Conservation (phyloP, 257 asterid species). For the Eucommia ulmoides region DNA sequence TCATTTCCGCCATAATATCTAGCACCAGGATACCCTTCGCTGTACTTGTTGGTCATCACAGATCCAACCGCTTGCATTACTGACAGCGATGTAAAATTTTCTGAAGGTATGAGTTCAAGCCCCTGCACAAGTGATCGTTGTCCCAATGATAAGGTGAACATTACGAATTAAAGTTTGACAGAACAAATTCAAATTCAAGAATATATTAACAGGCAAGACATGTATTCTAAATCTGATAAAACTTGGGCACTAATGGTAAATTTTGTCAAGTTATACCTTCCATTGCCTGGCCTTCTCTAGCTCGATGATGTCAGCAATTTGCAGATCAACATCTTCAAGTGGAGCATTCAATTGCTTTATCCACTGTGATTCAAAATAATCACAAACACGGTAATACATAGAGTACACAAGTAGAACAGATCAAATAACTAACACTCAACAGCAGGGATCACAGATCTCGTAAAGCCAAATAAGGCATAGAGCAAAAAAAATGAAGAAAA, state of each 20-base stretch:
- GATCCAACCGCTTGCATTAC: constrained; percentile 97
- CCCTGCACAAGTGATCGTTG: neutral
- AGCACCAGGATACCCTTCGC: constrained; percentile 95
- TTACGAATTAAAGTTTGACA: too few relatives aligned
- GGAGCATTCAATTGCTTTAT: neutral
- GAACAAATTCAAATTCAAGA: too few relatives aligned
- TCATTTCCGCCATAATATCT: constrained; percentile 93
- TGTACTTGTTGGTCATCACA: constrained; percentile 87
- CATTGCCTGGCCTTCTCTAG: neutral
- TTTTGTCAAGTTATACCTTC: too few relatives aligned
- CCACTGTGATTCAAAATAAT: neutral
- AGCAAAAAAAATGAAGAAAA: neutral
- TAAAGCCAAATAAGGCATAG: neutral
- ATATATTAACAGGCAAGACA: too few relatives aligned
- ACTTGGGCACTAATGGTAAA: too few relatives aligned
- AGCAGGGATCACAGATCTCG: neutral
- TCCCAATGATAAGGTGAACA: too few relatives aligned
- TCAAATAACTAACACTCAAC: too few relatives aligned
- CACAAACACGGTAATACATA: neutral
- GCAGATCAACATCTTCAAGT: neutral
- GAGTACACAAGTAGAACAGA: too few relatives aligned
- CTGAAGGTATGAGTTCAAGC: neutral
- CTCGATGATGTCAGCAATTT: neutral
- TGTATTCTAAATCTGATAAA: too few relatives aligned
- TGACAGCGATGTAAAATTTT: constrained; percentile 29